Evolutionary conservation across 192 early-diverging fungal species (phyloP).

Genomic region (Piromyces finnis): DNA sequence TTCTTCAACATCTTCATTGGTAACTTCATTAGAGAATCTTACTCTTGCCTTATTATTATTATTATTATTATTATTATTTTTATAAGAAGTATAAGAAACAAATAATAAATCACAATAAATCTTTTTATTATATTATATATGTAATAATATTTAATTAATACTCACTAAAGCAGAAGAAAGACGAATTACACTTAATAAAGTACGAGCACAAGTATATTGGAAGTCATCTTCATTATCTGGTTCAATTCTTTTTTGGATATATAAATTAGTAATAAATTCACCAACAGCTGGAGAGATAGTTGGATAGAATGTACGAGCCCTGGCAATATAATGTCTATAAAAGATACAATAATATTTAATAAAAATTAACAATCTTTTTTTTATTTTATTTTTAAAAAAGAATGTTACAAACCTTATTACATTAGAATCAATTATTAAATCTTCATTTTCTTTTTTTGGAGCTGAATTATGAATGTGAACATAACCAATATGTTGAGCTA

Average conservation of each 20-base stretch:
- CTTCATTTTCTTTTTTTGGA: constrained; percentile 30
- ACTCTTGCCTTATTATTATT: constrained; percentile 44
- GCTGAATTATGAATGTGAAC: constrained; percentile 74
- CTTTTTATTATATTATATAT: no score
- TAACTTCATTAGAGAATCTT: constrained; percentile 45
- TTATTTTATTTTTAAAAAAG: no score
- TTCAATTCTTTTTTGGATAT: constrained; percentile 49
- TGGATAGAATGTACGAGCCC: constrained; percentile 55
- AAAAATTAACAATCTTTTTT: no score
- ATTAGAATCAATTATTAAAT: constrained; percentile 43
- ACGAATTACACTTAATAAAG: constrained; percentile 71
- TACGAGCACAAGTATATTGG: constrained; percentile 67
- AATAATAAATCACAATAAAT: no score
- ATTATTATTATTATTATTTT: neutral
- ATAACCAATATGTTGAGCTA: constrained; percentile 82
- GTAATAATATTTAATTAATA: neutral
- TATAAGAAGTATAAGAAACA: neutral
- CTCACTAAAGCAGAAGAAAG: constrained; percentile 51
- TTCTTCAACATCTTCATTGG: constrained; percentile 64
- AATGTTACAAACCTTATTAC: constrained; percentile 54
- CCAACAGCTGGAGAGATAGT: constrained; percentile 52
- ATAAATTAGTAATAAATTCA: constrained; percentile 74
- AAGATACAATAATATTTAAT: no score
- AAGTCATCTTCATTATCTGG: constrained; percentile 24
- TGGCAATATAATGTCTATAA: constrained; percentile 69